These are phyloP conservation scores for Dryadomyces quercivorus DNA, from an alignment of 2,329 filamentous ascomycete species.

Conservation along the genomic window DNA sequence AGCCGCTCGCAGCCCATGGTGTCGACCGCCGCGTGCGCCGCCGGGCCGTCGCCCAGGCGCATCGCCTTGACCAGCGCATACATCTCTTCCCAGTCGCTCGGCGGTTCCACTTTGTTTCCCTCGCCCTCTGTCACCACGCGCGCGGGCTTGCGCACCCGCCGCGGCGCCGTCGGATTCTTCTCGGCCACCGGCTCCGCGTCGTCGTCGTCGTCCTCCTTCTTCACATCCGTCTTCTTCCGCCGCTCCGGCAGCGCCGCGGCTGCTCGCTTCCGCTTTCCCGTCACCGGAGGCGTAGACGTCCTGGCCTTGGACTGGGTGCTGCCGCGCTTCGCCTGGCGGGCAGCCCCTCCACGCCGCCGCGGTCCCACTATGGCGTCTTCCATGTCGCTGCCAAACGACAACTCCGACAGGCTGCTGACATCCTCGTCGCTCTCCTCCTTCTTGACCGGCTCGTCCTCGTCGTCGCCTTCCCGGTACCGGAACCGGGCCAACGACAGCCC, in stretches of 20 bases:
- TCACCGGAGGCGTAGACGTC: not conserved
- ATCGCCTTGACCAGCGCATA: constrained; percentile 70
- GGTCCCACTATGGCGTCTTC: constrained; percentile 19
- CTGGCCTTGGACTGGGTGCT: not conserved
- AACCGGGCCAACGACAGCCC: constrained; percentile 10
- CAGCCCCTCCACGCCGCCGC: not conserved
- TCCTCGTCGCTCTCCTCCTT: not conserved
- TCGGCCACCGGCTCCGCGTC: not conserved
- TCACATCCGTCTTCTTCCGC: not conserved
- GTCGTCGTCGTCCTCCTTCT: not conserved
- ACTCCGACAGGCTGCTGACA: constrained; percentile 10
- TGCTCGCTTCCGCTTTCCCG: constrained; percentile 20
- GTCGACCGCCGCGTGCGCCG: constrained; percentile 75
- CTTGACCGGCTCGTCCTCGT: not conserved
- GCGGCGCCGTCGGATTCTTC: not conserved
- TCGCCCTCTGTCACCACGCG: constrained; percentile 7
- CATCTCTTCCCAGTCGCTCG: constrained; percentile 71
- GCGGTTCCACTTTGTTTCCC: constrained; percentile 18
- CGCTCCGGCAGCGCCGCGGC: constrained; percentile 11
- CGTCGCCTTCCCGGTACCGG: constrained; percentile 9
- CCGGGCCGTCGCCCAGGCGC: constrained; percentile 42
- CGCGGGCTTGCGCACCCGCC: constrained; percentile 15
- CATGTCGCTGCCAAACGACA: constrained; percentile 18
- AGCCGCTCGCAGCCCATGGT: constrained; percentile 91
- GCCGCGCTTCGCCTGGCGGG: constrained; percentile 3